Evolutionary conservation across 805 yeast genomes (phyloP).

Genomic region (Huiozyma sinensis): DNA sequence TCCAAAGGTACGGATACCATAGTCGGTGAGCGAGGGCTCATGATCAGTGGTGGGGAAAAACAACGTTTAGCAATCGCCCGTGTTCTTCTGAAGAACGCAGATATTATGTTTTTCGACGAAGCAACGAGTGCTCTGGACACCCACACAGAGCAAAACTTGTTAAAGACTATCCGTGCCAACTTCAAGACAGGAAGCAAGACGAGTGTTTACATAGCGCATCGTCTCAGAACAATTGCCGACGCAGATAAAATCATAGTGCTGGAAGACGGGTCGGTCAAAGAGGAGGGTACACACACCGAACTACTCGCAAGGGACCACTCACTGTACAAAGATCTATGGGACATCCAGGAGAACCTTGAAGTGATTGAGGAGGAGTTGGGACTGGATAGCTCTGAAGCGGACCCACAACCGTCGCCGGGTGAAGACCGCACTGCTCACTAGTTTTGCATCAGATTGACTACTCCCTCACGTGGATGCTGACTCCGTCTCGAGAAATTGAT

Average conservation of each 20-base stretch:
- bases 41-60: conserved; percentile 99
- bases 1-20: conserved; percentile 80
- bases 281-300: conserved; percentile 73
- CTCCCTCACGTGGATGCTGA: no score
- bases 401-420: background rate
- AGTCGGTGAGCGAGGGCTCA: conserved; percentile 96
- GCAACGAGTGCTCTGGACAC: conserved; percentile 96
- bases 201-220: conserved; percentile 84
- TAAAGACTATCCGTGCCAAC: conserved; percentile 60
- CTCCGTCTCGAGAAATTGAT: no score
- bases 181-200: conserved; percentile 54
- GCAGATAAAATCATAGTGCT: conserved; percentile 87
- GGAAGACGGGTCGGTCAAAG: conserved; percentile 66
- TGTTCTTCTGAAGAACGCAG: conserved; percentile 72
- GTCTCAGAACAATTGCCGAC: conserved; percentile 88
- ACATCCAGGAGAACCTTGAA: conserved; percentile 75
- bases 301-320: conserved; percentile 46
- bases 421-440: no score
- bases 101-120: conserved; percentile 90
- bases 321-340: conserved; percentile 76
- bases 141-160: conserved; percentile 80
- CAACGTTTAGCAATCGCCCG: conserved; percentile 92
- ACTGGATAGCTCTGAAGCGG: conserved; percentile 1
- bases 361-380: conserved; percentile 32
- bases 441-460: no score